These are phyloP conservation scores for Coniella lustricola DNA, from an alignment of 2,329 filamentous ascomycete genomes.

Conservation along the genomic window DNA sequence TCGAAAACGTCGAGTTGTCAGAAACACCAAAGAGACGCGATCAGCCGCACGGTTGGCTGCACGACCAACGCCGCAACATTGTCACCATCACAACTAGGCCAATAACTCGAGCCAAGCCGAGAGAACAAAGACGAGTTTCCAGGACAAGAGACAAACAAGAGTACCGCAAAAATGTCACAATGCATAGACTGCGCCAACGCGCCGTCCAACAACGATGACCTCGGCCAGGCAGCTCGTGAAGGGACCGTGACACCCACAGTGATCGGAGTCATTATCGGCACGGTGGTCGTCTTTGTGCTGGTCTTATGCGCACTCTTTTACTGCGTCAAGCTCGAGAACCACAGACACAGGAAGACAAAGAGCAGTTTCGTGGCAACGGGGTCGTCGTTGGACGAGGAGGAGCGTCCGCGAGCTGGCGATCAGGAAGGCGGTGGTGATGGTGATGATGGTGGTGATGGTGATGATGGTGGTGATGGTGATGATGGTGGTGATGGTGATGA, in stretches of 20 bases:
- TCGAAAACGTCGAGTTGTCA: no score
- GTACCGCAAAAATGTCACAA: constrained; percentile 12
- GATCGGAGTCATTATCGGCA: constrained; percentile 13
- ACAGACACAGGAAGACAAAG: neutral
- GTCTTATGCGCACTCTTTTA: constrained; percentile 15
- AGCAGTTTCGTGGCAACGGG: no score
- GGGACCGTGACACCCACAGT: constrained; percentile 14
- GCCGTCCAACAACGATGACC: constrained; percentile 12
- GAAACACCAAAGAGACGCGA: no score
- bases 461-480: no score
- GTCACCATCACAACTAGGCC: no score
- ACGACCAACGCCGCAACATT: no score
- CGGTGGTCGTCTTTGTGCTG: constrained; percentile 12
- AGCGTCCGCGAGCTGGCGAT: no score
- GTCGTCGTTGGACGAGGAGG: neutral
- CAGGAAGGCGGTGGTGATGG: no score
- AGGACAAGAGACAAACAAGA: neutral
- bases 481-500: no score
- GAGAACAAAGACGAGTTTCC: neutral
- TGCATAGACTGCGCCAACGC: constrained; percentile 16
- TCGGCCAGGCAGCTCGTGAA: constrained; percentile 12
- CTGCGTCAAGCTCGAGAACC: constrained; percentile 16
- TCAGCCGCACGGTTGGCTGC: no score
- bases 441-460: no score
- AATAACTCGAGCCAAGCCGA: no score